Conservation (phyloP, 805 yeast species). For the Schizosaccharomyces octosporus region DNA sequence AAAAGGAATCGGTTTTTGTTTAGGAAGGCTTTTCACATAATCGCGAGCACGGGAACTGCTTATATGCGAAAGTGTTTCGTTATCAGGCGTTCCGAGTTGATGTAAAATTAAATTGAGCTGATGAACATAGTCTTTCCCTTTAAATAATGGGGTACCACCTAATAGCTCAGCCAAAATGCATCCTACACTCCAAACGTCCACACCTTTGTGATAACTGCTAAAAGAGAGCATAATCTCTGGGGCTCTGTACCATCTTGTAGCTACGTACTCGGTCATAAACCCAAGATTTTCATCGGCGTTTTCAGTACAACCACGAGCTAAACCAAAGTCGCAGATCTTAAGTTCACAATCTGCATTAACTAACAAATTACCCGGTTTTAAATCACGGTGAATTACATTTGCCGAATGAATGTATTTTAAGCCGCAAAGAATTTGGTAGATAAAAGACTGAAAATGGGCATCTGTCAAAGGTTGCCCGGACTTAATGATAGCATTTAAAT, state of each 20-base stretch:
- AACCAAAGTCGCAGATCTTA: slow-evolving; percentile 88
- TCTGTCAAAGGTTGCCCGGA: slow-evolving; percentile 85
- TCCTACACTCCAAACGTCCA: slow-evolving; percentile 95
- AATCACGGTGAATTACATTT: slow-evolving; percentile 77
- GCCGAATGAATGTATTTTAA: slow-evolving; percentile 73
- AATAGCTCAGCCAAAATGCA: slow-evolving; percentile 84
- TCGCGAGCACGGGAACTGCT: slow-evolving; percentile 80
- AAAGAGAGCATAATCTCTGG: slow-evolving; percentile 92
- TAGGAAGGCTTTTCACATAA: slow-evolving; percentile 69
- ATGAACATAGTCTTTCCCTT: slow-evolving; percentile 89
- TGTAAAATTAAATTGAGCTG: slow-evolving; percentile 72
- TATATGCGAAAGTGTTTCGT: slow-evolving; percentile 38
- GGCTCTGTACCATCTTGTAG: slow-evolving; percentile 92
- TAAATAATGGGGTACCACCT: slow-evolving; percentile 75
- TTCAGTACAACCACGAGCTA: slow-evolving; percentile 73
- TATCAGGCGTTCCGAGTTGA: slow-evolving; percentile 78
- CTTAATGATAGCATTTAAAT: slow-evolving; percentile 88
- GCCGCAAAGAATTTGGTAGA: slow-evolving; percentile 81
- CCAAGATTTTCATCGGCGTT: slow-evolving; percentile 71
- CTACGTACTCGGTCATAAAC: slow-evolving; percentile 94
- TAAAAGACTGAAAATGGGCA: slow-evolving; percentile 73
- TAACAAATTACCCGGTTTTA: slow-evolving; percentile 78
- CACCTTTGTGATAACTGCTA: slow-evolving; percentile 76
- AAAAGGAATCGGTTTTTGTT: slow-evolving; percentile 58
- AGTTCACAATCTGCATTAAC: slow-evolving; percentile 93